phyloP scores from a whole-genome alignment of 2,329 filamentous ascomycete genomes.

The Tetracladium maxilliforme region DNA sequence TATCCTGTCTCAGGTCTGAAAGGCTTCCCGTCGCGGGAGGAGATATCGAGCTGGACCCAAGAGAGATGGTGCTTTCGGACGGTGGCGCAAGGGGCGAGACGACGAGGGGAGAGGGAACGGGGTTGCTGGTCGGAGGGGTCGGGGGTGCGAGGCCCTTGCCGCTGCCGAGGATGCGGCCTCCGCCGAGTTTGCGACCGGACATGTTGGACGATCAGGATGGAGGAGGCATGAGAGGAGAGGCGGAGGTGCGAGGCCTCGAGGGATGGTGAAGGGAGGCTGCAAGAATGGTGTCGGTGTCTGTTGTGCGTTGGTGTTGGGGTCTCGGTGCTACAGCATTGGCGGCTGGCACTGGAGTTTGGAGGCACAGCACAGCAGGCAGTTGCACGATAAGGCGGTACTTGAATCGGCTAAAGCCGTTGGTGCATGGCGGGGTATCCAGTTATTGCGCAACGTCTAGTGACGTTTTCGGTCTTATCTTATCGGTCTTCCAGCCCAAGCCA shows the following conservation, averaged over 20 bases:
- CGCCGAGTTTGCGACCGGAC: slow-evolving; percentile 78
- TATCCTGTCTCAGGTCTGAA: slow-evolving; percentile 60
- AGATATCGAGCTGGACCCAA: slow-evolving; percentile 58
- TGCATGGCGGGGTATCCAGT: too few species aligned
- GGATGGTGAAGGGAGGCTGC: slow-evolving; percentile 3
- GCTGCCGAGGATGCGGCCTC: slow-evolving; percentile 80
- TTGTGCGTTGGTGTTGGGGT: not conserved
- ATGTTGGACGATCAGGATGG: slow-evolving; percentile 29
- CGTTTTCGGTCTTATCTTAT: too few species aligned
- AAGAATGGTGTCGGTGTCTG: slow-evolving; percentile 14
- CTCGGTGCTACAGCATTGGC: too few species aligned
- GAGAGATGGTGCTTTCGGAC: slow-evolving; percentile 61
- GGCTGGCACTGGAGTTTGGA: too few species aligned
- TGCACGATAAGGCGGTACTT: too few species aligned
- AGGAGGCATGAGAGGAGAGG: slow-evolving; percentile 6
- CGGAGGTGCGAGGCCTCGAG: slow-evolving; percentile 6
- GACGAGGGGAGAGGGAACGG: slow-evolving; percentile 18
- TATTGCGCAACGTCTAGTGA: too few species aligned
- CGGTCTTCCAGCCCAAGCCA: too few species aligned
- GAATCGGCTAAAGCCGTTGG: too few species aligned
- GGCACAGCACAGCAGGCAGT: too few species aligned
- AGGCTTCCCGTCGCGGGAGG: slow-evolving; percentile 42
- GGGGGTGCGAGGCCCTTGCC: slow-evolving; percentile 67
- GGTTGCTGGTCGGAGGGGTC: slow-evolving; percentile 24
- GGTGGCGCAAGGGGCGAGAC: slow-evolving; percentile 33